These are phyloP conservation scores for Aspergillus affinis DNA, from an alignment of 495 filamentous ascomycete species.

Conservation along the genomic window DNA sequence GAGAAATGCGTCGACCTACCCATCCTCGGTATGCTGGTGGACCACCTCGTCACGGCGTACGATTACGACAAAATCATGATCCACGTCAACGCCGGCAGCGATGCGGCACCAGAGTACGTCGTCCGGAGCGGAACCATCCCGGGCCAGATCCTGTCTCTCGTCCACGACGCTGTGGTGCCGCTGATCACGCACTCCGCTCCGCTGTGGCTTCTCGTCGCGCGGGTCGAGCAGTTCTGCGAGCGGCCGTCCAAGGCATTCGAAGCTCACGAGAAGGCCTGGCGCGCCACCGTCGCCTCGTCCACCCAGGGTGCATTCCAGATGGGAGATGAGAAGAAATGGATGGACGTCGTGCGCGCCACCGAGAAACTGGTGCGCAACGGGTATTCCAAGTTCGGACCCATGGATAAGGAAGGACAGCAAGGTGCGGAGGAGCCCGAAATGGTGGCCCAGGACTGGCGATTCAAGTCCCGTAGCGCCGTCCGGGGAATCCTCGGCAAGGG, in stretches of 20 bases:
- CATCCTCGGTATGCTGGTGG: conserved; percentile 67
- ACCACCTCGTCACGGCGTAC: conserved; percentile 60
- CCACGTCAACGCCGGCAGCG: conserved; percentile 11
- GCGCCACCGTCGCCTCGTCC: conserved; percentile 57
- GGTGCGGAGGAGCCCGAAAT: conserved; percentile 36
- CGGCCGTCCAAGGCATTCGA: conserved; percentile 70
- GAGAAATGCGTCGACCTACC: conserved; percentile 77
- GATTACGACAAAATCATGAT: conserved; percentile 41
- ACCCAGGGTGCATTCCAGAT: conserved; percentile 49
- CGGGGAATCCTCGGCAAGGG: conserved; percentile 78
- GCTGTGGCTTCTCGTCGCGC: conserved; percentile 72
- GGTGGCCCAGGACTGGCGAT: conserved; percentile 67
- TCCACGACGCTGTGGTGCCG: conserved; percentile 71
- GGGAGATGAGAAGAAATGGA: conserved; percentile 49
- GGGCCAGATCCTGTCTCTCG: conserved; percentile 63
- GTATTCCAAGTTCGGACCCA: conserved; percentile 47
- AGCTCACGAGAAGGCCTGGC: conserved; percentile 87
- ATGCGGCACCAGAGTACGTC: conserved; percentile 23
- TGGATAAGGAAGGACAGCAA: conserved; percentile 37
- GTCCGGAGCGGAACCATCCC: conserved; percentile 46
- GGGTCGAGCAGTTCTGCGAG: conserved; percentile 67
- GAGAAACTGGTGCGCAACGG: conserved; percentile 48
- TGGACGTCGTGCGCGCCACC: conserved; percentile 48
- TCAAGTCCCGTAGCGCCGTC: conserved; percentile 82
- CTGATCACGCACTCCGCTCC: conserved; percentile 77